phyloP scores from a whole-genome alignment of 208 protist species.

The Acanthamoeba rhysodes region DNA sequence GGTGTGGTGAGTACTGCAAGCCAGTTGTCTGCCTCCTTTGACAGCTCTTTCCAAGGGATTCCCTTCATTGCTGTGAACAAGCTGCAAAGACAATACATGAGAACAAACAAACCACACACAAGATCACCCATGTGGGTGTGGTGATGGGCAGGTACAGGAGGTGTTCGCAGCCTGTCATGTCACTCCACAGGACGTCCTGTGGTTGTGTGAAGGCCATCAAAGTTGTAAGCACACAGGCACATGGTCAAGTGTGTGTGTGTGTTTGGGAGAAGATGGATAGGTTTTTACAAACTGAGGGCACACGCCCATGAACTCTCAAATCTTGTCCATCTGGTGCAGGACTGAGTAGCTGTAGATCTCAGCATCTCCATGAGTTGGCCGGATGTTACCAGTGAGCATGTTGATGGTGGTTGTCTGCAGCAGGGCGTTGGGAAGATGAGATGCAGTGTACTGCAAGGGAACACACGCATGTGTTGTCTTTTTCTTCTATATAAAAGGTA shows the following conservation, averaged over 20 bases:
- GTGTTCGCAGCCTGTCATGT: slow-evolving; percentile 96
- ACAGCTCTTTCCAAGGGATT: slow-evolving; percentile 62
- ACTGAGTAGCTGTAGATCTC: slow-evolving; percentile 86
- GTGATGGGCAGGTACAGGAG: slow-evolving; percentile 84
- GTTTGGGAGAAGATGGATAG: too few species aligned
- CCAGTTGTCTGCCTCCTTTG: not conserved
- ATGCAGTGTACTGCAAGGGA: not conserved
- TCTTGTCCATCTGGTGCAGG: slow-evolving; percentile 86
- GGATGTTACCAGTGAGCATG: slow-evolving; percentile 90
- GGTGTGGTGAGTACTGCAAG: not conserved
- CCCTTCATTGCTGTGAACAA: slow-evolving; percentile 68
- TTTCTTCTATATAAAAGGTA: not conserved
- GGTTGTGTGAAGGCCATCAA: too few species aligned
- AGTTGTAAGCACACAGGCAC: too few species aligned
- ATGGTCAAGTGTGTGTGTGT: too few species aligned
- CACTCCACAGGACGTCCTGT: slow-evolving; percentile 92
- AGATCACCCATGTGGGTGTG: too few species aligned
- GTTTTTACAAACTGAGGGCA: slow-evolving; percentile 95
- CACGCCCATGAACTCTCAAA: slow-evolving; percentile 94
- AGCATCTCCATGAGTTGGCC: slow-evolving; percentile 89
- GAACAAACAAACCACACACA: too few species aligned
- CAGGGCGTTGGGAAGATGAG: too few species aligned
- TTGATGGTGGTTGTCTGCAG: slow-evolving; percentile 83
- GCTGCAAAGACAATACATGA: too few species aligned
- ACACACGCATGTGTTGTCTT: not conserved